These are phyloP conservation scores for Tagetes patula DNA, from an alignment of 129 eudicot genomes.

Conservation along the genomic window DNA sequence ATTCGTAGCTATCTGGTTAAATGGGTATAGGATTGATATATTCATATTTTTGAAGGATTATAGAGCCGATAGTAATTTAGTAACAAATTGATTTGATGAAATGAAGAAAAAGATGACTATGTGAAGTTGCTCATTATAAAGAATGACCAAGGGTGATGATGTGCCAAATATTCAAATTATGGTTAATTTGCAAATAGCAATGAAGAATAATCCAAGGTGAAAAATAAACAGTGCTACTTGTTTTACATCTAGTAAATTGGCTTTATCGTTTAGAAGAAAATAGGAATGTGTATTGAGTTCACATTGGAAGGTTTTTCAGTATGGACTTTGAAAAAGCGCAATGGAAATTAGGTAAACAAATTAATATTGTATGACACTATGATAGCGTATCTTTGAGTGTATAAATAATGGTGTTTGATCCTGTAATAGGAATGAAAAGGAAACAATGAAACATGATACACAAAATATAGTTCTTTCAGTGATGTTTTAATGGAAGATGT, in stretches of 20 bases:
- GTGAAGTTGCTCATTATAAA: not conserved
- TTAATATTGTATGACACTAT: not conserved
- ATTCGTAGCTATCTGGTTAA: not conserved
- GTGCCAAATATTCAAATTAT: not conserved
- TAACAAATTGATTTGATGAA: not conserved
- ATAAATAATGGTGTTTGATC: not conserved
- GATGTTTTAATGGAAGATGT: constrained; percentile 1
- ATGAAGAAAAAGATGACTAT: not conserved
- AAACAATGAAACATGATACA: not conserved
- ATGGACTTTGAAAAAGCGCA: not conserved
- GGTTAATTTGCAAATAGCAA: not conserved
- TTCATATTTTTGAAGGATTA: not conserved
- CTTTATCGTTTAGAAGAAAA: not conserved
- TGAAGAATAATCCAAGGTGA: not conserved
- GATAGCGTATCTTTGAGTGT: not conserved
- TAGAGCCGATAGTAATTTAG: not conserved
- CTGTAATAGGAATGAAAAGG: constrained; percentile 2
- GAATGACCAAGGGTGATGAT: not conserved
- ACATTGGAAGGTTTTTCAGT: not conserved
- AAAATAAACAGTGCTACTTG: not conserved
- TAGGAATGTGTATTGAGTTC: not conserved
- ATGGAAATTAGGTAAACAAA: not conserved
- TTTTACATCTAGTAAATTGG: not conserved
- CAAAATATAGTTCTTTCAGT: not conserved
- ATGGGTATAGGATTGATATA: constrained; percentile 13